A percentile compares a stretch with the other conserved stretches of the same genome.
These are phyloP conservation scores for Schizonepeta tenuifolia DNA, from an alignment of 257 asterid genomes.

Conservation along the genomic window DNA sequence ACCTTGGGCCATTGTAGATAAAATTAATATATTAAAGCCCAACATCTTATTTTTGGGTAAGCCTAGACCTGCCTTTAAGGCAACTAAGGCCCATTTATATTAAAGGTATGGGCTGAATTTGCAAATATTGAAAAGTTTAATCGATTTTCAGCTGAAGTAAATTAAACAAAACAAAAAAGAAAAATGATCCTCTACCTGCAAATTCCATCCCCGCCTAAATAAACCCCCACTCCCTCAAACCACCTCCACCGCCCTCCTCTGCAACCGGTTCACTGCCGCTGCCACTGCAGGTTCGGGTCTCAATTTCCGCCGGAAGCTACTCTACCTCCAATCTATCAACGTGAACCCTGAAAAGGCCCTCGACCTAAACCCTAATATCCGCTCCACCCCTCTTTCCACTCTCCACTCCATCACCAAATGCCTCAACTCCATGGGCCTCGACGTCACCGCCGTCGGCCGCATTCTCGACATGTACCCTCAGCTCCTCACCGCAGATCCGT, in stretches of 20 bases:
- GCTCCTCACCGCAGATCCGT: slow-evolving; percentile 76
- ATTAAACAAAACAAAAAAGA: background rate
- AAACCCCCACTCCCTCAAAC: slow-evolving; percentile 6
- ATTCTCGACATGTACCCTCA: slow-evolving; percentile 83
- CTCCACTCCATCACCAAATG: slow-evolving; percentile 60
- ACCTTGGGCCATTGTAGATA: too few relatives aligned
- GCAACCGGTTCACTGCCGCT: slow-evolving; percentile 12
- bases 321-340: slow-evolving; percentile 55
- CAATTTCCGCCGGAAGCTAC: slow-evolving; percentile 59
- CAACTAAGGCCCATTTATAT: background rate
- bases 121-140: background rate
- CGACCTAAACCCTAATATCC: slow-evolving; percentile 63
- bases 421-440: slow-evolving; percentile 79
- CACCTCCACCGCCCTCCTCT: slow-evolving; percentile 13
- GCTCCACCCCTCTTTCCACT: slow-evolving; percentile 64
- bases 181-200: slow-evolving; percentile 43
- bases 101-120: background rate
- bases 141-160: background rate
- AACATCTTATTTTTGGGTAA: too few relatives aligned
- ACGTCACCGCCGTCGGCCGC: slow-evolving; percentile 59
- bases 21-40: too few relatives aligned
- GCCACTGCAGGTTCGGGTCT: slow-evolving; percentile 55
- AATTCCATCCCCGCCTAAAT: slow-evolving; percentile 35
- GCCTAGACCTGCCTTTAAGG: too few relatives aligned
- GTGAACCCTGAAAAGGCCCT: slow-evolving; percentile 81